Base-by-base conservation (phyloP, 2,329 filamentous ascomycete species). In the Thelonectria discophora region DNA sequence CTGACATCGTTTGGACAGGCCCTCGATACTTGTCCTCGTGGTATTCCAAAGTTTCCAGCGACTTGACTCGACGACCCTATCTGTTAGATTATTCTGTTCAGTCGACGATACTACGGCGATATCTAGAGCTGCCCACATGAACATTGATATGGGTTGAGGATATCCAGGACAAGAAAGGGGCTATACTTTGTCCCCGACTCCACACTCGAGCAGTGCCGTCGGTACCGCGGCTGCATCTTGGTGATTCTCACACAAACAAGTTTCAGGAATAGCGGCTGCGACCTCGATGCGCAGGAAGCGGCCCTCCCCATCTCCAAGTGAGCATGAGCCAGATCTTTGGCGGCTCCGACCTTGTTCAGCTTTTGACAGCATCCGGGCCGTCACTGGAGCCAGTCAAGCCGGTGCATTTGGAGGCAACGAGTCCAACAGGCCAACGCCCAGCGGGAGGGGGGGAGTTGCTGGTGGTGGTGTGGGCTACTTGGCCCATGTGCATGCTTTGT, bases 221-320 rank as follows among this genome's bases (percentile, higher is more conserved):
- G 24, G 24, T 24, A 24, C 32, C 48, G 54, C 37, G 40, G 43
- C 30, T n/a, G 15, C 12, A 21, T 17, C 15, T 55, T 39, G 58
- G 57, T 43, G 55, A 39, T 27, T 64, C 64, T 74, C 79, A 77
- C 78, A 80, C 74, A 76, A 75, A 75, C 77, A 77, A 78, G 76
- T 79, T 80, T 73, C 74, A 76, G 71, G 75, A 72, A 74, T 70
- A 63, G 62, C 54, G 67, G 64, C 68, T 67, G 70, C 62, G 60
- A 39, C 58, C 53, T 45, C 42, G 50, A 69, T 69, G 40, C 55
- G 58, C 32, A 46, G 21, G n/a, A 47, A 58, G 55, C 50, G 27
- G 32, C 42, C 32, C 24, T 40, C 39, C 5, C 20, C 30, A 55
- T 60, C 45, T 51, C 24, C 18, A 17, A 11, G 46, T 37, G 46